Percentiles rank a stretch among this genome's conserved stretches.
phyloP scores from a whole-genome alignment of 768 basidiomycete genomes.

The Lactarius vividus region DNA sequence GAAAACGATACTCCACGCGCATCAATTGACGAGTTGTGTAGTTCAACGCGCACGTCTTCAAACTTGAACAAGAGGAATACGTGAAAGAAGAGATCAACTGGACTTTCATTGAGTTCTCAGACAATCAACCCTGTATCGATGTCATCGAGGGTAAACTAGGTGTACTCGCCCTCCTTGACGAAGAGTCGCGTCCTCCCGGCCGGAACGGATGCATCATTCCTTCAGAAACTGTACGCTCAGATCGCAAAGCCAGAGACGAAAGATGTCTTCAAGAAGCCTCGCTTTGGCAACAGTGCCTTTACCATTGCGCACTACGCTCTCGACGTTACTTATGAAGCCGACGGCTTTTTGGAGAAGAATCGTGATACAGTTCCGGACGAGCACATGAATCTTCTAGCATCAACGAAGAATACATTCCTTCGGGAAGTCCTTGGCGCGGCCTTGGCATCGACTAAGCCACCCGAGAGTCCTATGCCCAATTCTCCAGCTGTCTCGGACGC shows the following conservation, averaged over 20 bases:
- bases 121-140: constrained; percentile 98
- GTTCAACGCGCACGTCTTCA: constrained; percentile 99
- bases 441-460: constrained; percentile 64
- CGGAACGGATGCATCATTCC: constrained; percentile 88
- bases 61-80: constrained; percentile 99
- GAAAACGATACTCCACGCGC: background rate
- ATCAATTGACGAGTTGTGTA: constrained; percentile 34
- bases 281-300: constrained; percentile 97
- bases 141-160: constrained; percentile 97
- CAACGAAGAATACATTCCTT: constrained; percentile 88
- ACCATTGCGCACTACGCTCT: constrained; percentile 97
- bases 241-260: constrained; percentile 83
- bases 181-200: constrained; percentile 96
- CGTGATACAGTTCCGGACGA: constrained; percentile 98
- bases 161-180: constrained; percentile 90
- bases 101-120: constrained; percentile 99
- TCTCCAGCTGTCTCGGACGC: constrained; percentile 80
- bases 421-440: constrained; percentile 94
- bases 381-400: constrained; percentile 83
- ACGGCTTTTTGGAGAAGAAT: constrained; percentile 99
- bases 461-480: constrained; percentile 65
- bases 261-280: constrained; percentile 93
- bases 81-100: constrained; percentile 98
- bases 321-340: constrained; percentile 98
- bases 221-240: constrained; percentile 88